Conservation (phyloP, 2,329 filamentous ascomycete species). For the Fusarium oligoseptatum region DNA sequence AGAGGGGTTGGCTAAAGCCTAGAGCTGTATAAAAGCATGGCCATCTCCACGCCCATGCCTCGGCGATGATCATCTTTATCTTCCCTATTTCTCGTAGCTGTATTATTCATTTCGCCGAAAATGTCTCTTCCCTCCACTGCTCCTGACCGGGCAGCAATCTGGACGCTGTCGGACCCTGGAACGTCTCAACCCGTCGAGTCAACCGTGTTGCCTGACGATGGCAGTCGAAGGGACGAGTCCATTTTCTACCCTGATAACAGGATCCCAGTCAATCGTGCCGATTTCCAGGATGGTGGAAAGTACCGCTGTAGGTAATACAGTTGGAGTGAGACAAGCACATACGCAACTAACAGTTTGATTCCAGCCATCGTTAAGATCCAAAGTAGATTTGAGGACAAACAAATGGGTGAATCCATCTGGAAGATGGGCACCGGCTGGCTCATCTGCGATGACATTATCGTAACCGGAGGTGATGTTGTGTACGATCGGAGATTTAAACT, state of each 20-base stretch:
- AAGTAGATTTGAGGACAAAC: constrained; percentile 15
- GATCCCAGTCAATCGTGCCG: constrained; percentile 12
- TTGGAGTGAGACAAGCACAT: neutral
- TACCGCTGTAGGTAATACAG: constrained; percentile 23
- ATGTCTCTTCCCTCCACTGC: neutral
- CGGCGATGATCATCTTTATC: fast-evolving
- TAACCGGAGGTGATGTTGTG: constrained; percentile 42
- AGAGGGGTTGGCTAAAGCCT: neutral
- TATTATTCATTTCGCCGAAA: neutral
- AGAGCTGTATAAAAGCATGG: neutral
- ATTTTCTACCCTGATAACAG: constrained; percentile 27
- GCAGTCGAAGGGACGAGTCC: constrained; percentile 13
- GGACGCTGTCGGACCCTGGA: constrained; percentile 18
- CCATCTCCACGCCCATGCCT: neutral
- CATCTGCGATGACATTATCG: constrained; percentile 35
- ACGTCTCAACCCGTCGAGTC: constrained; percentile 16
- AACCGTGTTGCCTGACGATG: constrained; percentile 21
- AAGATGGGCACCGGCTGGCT: constrained; percentile 44
- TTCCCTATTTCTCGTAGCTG: too few species aligned
- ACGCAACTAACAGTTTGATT: neutral
- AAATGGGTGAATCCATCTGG: constrained; percentile 15
- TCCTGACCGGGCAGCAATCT: constrained; percentile 30
- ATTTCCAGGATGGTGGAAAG: constrained; percentile 30
- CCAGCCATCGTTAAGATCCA: constrained; percentile 38
- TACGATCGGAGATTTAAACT: constrained; percentile 40